A percentile compares a stretch with the other conserved stretches of the same genome.
Evolutionary conservation across 352 stramenopile species (phyloP).

Genomic region (Phytopythium chamaehyphon): DNA sequence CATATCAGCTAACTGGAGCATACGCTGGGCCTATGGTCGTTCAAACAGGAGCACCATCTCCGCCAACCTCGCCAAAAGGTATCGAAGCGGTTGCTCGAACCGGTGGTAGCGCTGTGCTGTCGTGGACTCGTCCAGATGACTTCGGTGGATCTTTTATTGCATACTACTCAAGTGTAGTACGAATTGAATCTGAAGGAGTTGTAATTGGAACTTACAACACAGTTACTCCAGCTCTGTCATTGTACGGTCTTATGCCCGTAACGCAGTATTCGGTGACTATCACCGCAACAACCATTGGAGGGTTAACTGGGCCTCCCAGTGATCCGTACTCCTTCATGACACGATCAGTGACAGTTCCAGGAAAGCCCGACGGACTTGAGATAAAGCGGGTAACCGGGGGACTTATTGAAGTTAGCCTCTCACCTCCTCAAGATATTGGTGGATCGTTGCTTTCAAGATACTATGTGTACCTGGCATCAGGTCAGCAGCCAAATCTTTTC

Average conservation of each 20-base stretch:
- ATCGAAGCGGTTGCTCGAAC: constrained; percentile 23
- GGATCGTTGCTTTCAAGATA: constrained; percentile 25
- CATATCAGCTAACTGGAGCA: constrained; percentile 12
- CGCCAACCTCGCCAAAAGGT: constrained; percentile 18
- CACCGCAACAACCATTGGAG: constrained; percentile 28
- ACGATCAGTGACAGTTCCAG: constrained; percentile 23
- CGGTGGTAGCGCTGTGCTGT: constrained; percentile 38
- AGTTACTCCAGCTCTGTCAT: neutral
- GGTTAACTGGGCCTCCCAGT: constrained; percentile 19
- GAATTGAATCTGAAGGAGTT: neutral
- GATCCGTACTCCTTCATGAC: constrained; percentile 20
- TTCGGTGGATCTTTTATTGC: constrained; percentile 28
- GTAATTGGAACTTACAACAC: constrained; percentile 7
- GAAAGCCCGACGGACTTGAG: constrained; percentile 22
- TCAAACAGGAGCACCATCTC: constrained; percentile 21
- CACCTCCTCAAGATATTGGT: constrained; percentile 29
- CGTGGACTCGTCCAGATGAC: constrained; percentile 40
- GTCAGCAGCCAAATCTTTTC: constrained; percentile 33
- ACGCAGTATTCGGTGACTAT: constrained; percentile 32
- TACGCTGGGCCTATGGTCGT: constrained; percentile 12
- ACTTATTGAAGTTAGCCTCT: constrained; percentile 32
- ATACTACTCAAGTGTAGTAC: constrained; percentile 28
- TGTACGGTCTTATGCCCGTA: constrained; percentile 25
- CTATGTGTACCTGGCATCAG: constrained; percentile 25
- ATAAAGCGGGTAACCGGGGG: constrained; percentile 32